Percentiles rank a stretch among this genome's conserved stretches.
phyloP scores from a whole-genome alignment of 306 rosid genomes.

The Astragalus glycyphyllos region DNA sequence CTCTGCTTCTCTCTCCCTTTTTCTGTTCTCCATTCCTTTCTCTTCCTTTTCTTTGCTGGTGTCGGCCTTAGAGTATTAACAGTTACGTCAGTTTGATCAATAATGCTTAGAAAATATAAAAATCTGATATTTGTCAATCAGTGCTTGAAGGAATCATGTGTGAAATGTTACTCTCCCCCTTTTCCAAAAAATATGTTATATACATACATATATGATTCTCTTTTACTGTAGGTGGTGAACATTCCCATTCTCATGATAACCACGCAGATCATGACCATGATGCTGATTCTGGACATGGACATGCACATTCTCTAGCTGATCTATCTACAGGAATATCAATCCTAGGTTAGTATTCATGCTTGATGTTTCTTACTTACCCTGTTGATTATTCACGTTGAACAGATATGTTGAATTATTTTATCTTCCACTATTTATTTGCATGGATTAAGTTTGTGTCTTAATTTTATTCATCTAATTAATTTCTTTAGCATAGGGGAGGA shows the following conservation, averaged over 20 bases:
- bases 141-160: not conserved
- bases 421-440: slow-evolving; percentile 29
- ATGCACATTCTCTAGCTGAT: slow-evolving; percentile 86
- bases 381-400: slow-evolving; percentile 36
- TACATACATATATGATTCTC: slow-evolving; percentile 21
- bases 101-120: not conserved
- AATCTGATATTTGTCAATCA: not conserved
- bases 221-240: slow-evolving; percentile 70
- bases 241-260: slow-evolving; percentile 64
- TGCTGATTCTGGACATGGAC: slow-evolving; percentile 59
- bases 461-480: slow-evolving; percentile 23
- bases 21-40: not conserved
- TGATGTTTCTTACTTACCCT: slow-evolving; percentile 27
- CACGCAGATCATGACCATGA: slow-evolving; percentile 62
- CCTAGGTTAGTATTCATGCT: slow-evolving; percentile 67
- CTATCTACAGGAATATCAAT: slow-evolving; percentile 84
- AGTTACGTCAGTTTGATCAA: not conserved
- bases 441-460: slow-evolving; percentile 27
- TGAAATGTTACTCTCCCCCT: not conserved
- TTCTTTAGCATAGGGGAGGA: slow-evolving; percentile 3
- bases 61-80: no score
- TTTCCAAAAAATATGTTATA: not conserved
- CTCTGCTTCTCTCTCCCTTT: not conserved
- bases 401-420: slow-evolving; percentile 27
- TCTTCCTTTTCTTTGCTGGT: not conserved